Conservation (phyloP, 2,329 filamentous ascomycete species). For the Thermothelomyces thermophilus region DNA sequence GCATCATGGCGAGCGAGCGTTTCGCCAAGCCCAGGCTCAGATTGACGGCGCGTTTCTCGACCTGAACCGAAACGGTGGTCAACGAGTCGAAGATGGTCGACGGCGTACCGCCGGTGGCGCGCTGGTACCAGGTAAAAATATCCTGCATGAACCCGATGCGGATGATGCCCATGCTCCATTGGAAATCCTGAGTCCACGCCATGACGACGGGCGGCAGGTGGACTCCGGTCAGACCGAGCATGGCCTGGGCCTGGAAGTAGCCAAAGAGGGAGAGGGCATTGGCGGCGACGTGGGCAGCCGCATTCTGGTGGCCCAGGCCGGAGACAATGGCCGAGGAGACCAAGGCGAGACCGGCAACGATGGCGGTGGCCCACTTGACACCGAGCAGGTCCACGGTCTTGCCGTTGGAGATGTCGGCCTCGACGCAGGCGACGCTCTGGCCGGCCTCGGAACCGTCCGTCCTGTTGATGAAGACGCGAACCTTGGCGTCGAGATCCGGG, state of each 20-base stretch:
- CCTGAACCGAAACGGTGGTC: conserved; percentile 70
- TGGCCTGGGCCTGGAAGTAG: conserved; percentile 91
- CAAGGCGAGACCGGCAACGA: conserved; percentile 79
- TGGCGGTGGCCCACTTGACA: conserved; percentile 83
- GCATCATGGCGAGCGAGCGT: conserved; percentile 49
- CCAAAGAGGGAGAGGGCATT: conserved; percentile 91
- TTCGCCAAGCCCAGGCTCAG: conserved; percentile 42
- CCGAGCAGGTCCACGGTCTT: conserved; percentile 85
- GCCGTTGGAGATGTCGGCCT: conserved; percentile 81
- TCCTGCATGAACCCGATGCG: conserved; percentile 77
- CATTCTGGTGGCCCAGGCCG: conserved; percentile 85
- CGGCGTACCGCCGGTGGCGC: conserved; percentile 80
- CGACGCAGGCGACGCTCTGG: conserved; percentile 70
- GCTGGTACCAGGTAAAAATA: conserved; percentile 93
- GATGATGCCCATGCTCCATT: conserved; percentile 97
- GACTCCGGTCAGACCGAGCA: conserved; percentile 78
- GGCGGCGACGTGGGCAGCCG: conserved; percentile 86
- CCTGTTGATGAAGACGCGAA: conserved; percentile 74
- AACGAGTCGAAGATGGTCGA: conserved; percentile 71
- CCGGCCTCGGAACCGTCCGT: conserved; percentile 46
- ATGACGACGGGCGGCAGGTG: conserved; percentile 79
- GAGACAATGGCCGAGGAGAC: conserved; percentile 83
- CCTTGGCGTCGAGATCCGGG: conserved; percentile 82
- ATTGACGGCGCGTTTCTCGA: conserved; percentile 56
- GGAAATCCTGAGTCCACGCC: conserved; percentile 95